Evolutionary conservation across 2,329 filamentous ascomycete genomes (phyloP), one percentile per base, ranked within the genome.

Genomic region (Verticillium zaregamsianum): DNA sequence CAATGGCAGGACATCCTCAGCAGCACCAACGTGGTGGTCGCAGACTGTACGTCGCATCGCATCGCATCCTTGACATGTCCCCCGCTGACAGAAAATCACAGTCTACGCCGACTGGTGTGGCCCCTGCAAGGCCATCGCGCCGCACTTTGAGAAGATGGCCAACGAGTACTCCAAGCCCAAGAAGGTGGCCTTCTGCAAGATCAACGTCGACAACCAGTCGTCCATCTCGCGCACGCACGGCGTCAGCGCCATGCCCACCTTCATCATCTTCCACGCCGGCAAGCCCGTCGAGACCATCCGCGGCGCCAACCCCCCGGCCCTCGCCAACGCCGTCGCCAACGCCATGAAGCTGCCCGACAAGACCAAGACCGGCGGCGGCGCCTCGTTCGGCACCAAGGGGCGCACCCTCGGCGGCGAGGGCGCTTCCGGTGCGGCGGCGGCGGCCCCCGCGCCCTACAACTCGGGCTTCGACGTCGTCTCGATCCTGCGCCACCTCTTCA

Each of bases 71-170:
- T n/a, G 15, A 28, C 31, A 69, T 75, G 72, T 73, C 67, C 63
- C 59, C 49, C 14, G 45, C 58, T 67, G 69, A 28, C 55, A 28
- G 28, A 31, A 32, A 31, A 25, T 9, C 8, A 58, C 69, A 96
- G 92, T 97, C 83, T 96, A 95, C 73, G 94, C 94, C 75, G 91
- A 96, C 78, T 97, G 92, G 91, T 98, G 93, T 76, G 90, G 90
- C 61, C 93, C 94, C 71, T 97, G 93, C 85, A 96, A 96, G 79
- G 86, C 90, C 73, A 96, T 98, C 67, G 91, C 91, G 58, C 94
- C 94, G 23, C 86, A 91, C 62, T 98, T 96, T 76, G 92, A 97
- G 72, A 87, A 89, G 69, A 88, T 98, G 62, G 86, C 93, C 57
- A 82, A 84, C 63, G 90, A 94, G 74, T 86, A 95, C 71, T 88